Evolutionary conservation across 2,329 filamentous ascomycete species (phyloP).

Genomic region (Colletotrichum sublineola): DNA sequence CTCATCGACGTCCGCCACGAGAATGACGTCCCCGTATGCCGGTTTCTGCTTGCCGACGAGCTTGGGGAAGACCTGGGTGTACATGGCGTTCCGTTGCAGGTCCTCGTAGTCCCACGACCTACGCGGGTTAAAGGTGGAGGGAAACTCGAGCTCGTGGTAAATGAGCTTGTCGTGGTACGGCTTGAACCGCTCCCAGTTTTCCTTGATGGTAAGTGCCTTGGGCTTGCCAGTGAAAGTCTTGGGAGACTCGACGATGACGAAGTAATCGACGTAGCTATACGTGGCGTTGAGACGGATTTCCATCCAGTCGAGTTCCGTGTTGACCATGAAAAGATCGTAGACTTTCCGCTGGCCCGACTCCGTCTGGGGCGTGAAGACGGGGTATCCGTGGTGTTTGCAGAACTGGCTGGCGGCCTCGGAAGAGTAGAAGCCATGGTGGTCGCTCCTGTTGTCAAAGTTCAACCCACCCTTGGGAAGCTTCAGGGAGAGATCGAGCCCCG

Average conservation of each 20-base stretch:
- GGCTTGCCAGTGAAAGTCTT: conserved; percentile 69
- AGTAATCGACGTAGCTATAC: conserved; percentile 72
- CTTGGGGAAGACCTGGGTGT: conserved; percentile 66
- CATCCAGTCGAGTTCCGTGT: conserved; percentile 74
- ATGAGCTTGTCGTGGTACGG: conserved; percentile 72
- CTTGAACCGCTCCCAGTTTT: conserved; percentile 66
- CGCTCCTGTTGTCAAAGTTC: conserved; percentile 22
- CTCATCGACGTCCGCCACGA: conserved; percentile 73
- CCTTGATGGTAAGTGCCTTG: conserved; percentile 67
- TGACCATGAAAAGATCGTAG: conserved; percentile 74
- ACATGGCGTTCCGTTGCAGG: conserved; percentile 69
- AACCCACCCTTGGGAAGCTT: conserved; percentile 31
- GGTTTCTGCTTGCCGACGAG: conserved; percentile 59
- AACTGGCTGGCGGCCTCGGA: conserved; percentile 48
- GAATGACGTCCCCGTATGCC: conserved; percentile 65
- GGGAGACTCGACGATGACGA: conserved; percentile 71
- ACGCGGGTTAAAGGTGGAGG: conserved; percentile 19
- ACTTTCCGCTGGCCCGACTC: conserved; percentile 59
- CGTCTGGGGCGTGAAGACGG: conserved; percentile 47
- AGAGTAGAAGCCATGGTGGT: conserved; percentile 46
- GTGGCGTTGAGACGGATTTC: conserved; percentile 73
- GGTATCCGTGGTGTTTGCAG: conserved; percentile 52
- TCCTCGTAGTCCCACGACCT: conserved; percentile 65
- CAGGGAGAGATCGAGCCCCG: conserved; percentile 28
- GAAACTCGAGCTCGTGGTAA: conserved; percentile 55